Base-by-base conservation (phyloP, 2,329 filamentous ascomycete species). In the Phyllosticta citriasiana region DNA sequence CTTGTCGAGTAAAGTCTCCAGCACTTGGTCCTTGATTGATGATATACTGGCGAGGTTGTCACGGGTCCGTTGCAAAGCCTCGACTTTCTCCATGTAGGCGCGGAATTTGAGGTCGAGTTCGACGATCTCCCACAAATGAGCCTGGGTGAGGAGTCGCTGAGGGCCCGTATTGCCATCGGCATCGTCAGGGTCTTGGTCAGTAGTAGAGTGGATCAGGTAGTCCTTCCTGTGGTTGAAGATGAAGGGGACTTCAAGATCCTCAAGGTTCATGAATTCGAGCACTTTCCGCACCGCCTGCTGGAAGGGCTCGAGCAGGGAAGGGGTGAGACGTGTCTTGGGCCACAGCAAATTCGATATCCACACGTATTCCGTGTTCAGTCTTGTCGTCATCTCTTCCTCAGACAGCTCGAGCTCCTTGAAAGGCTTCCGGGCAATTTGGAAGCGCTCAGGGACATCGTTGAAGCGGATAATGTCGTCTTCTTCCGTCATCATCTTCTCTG, bases 171-270 rank as follows among this genome's bases (percentile, higher is more conserved):
- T 85, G 1, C 82, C 85, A 67, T 91, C 86, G 8, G 83, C 82
- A 65, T 93, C 87, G 62, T 86, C 81, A 16, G 82, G 80, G 72
- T 77, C 85, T 6, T 83, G 81, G 50, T 81, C 78, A n/a, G 81
- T 76, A 66, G 87, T 87, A 25, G 89, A 88, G 69, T 97, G 91
- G 61, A 99, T 95, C 53, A 99, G 82, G 71, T 97, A 99, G 73
- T 99, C 94, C 74, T 97, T 96, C 64, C 94, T 90, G 71, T 99
- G 94, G 73, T 97, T 93, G 74, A 97, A 97, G 67, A 99, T 94
- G 73, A 96, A 99, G 0, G 94, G 93, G 1, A 97, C 91, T 74
- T 99, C 94, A 67, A 93, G 91, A 67, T 96, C 90, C 65, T 97
- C 92, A 3, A 93, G 85, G 57, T 96, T 90, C 75, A 99, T 91